Conservation (phyloP, 805 yeast species). For the Huiozyma naganishii region DNA sequence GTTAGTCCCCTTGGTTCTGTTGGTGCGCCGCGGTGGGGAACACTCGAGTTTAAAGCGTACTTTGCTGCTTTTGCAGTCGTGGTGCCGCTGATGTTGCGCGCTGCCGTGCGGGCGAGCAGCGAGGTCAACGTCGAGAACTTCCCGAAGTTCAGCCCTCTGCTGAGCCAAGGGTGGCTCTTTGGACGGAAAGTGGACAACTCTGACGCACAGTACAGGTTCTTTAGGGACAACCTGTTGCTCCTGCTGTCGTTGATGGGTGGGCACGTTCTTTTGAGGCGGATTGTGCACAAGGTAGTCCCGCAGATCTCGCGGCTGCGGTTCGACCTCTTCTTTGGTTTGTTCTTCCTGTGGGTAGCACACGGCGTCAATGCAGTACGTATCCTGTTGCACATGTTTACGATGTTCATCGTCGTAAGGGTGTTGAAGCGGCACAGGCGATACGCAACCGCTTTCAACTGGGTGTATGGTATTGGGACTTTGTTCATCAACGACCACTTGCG, state of each 20-base stretch:
- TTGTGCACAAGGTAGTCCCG: slow-evolving; percentile 14
- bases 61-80: slow-evolving; percentile 48
- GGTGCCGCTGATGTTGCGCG: slow-evolving; percentile 73
- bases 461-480: slow-evolving; percentile 65
- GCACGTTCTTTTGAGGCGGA: slow-evolving; percentile 45
- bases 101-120: slow-evolving; percentile 73
- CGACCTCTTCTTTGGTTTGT: slow-evolving; percentile 61
- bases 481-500: slow-evolving; percentile 67
- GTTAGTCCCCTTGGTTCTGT: neutral
- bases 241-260: slow-evolving; percentile 42
- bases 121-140: slow-evolving; percentile 63
- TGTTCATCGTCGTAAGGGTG: slow-evolving; percentile 29
- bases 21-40: slow-evolving; percentile 40
- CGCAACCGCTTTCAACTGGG: slow-evolving; percentile 51
- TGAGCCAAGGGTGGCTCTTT: slow-evolving; percentile 79
- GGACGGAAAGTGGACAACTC: slow-evolving; percentile 89
- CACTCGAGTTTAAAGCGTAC: slow-evolving; percentile 67
- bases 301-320: slow-evolving; percentile 41
- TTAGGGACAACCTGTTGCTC: slow-evolving; percentile 67
- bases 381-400: slow-evolving; percentile 42
- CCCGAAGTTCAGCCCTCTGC: slow-evolving; percentile 43
- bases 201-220: slow-evolving; percentile 79
- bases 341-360: slow-evolving; percentile 64
- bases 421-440: slow-evolving; percentile 23
- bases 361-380: slow-evolving; percentile 66